phyloP scores from a whole-genome alignment of 2,329 filamentous ascomycete species.

The Pezicula neosporulosa region DNA sequence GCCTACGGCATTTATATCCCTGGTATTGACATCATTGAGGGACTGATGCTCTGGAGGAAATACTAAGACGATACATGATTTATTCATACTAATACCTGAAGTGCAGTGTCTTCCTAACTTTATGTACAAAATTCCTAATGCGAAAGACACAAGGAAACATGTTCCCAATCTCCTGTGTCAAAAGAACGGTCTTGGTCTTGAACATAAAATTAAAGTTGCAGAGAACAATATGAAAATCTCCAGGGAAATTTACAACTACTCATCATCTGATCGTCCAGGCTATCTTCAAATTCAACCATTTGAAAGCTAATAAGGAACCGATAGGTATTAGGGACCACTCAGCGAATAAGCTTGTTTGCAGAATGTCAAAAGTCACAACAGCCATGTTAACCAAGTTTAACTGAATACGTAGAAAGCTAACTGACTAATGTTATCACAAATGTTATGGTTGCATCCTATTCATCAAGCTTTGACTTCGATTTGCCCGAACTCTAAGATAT shows the following conservation, averaged over 20 bases:
- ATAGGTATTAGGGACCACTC: constrained; percentile 57
- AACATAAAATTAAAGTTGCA: constrained; percentile 62
- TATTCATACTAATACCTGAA: too few relatives aligned
- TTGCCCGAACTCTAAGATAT: constrained; percentile 56
- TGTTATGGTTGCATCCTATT: constrained; percentile 56
- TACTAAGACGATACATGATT: too few relatives aligned
- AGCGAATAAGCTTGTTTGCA: constrained; percentile 63
- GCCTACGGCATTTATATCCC: too few relatives aligned
- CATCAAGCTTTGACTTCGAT: constrained; percentile 50
- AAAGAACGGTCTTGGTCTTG: constrained; percentile 68
- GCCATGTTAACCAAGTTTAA: constrained; percentile 44
- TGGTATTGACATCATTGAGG: too few relatives aligned
- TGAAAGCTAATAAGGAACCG: constrained; percentile 70
- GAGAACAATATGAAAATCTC: constrained; percentile 58
- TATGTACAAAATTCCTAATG: constrained; percentile 52
- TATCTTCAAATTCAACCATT: constrained; percentile 38
- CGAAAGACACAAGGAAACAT: constrained; percentile 45
- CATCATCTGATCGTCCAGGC: constrained; percentile 44
- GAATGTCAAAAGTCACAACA: constrained; percentile 62
- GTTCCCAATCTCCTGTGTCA: too few relatives aligned
- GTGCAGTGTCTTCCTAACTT: too few relatives aligned
- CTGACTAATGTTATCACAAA: constrained; percentile 37
- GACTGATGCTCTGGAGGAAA: too few relatives aligned
- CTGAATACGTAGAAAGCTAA: constrained; percentile 40
- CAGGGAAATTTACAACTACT: constrained; percentile 60